Conservation (phyloP, 768 basidiomycete genomes). For the Agrocybe praecox region DNA sequence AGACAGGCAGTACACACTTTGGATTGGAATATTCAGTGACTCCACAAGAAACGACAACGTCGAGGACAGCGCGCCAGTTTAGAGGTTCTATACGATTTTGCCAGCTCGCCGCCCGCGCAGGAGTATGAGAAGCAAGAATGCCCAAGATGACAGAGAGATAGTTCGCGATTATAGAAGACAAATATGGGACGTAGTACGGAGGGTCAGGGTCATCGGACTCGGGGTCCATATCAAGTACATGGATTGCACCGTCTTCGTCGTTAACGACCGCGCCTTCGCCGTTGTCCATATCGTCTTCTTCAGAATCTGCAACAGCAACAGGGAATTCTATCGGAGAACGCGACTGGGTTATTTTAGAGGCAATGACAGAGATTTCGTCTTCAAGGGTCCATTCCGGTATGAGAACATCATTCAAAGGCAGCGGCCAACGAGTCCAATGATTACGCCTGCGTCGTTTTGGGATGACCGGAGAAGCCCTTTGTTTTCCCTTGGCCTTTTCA, state of each 20-base stretch:
- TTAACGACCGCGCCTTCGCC: too few relatives aligned
- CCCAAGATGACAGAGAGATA: constrained; percentile 56
- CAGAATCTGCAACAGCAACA: constrained; percentile 1
- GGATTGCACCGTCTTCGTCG: constrained; percentile 11
- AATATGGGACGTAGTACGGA: constrained; percentile 30
- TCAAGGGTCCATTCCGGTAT: constrained; percentile 71
- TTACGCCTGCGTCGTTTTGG: constrained; percentile 35
- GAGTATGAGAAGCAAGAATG: constrained; percentile 56
- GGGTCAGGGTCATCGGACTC: constrained; percentile 33
- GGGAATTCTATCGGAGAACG: constrained; percentile 18
- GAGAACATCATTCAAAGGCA: constrained; percentile 59
- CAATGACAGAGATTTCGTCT: constrained; percentile 64
- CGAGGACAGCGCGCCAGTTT: constrained; percentile 66
- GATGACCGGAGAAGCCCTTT: constrained; percentile 12
- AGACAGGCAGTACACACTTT: constrained; percentile 29
- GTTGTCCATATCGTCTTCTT: constrained; percentile 20
- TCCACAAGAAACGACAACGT: constrained; percentile 47
- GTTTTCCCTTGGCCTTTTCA: constrained; percentile 18
- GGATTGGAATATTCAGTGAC: constrained; percentile 33
- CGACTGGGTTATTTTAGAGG: constrained; percentile 34
- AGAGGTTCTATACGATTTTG: constrained; percentile 66
- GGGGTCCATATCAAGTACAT: constrained; percentile 20
- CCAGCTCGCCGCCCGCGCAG: constrained; percentile 56
- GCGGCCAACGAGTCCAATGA: constrained; percentile 79
- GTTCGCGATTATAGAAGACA: constrained; percentile 45